Base-by-base conservation (phyloP, 371 early-diverging fungal genomes). In the Mortierella sp. region DNA sequence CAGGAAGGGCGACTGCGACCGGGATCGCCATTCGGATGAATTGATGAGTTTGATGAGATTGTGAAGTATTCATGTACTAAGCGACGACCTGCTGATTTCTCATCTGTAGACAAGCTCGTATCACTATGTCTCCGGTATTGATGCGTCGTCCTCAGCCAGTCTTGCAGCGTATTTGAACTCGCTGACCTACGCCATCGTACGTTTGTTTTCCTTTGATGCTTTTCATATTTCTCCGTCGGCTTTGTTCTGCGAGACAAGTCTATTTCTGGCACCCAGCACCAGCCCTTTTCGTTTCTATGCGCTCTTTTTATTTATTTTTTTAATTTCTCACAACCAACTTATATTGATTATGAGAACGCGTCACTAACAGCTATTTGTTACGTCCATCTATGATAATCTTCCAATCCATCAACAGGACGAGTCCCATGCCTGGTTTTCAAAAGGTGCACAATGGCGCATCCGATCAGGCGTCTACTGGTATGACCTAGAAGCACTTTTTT, bases 111-210 rank as follows among this genome's bases (percentile, higher is more conserved):
- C 92, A 49, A 93, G 93, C n/a, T 92, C 95, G 26, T 95, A 95
- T 64, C 97, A 97, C 80, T 94, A 92, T 81, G 94, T 95, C 19
- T 88, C 94, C 31, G 97, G 97, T 19, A 90, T 92, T 6, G 97
- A 97, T 72, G 94, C 95, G 9, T 94, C 95, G n/a, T 94, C 96
- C 34, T 94, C 96, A 23, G 98, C 96, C 7, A 91, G 94, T 12
- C 82, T 97, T 21, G 96, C 98, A 12, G 97, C 98, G 4, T 97
- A 97, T 64, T 83, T 97, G 56, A 97, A 96, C 76, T 94, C 97
- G 15, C 81, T 97, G 42, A 94, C 93, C n/a, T 97, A 97, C 80
- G 91, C 93, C 32, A 80, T 97, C 79, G 96, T 92, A 84, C 76
- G 72, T 62, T 5, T 5, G n/a, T n/a, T n/a, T n/a, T n/a, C n/a